These are phyloP conservation scores for Phytophthora colocasiae DNA, from an alignment of 352 stramenopile species.

Conservation along the genomic window DNA sequence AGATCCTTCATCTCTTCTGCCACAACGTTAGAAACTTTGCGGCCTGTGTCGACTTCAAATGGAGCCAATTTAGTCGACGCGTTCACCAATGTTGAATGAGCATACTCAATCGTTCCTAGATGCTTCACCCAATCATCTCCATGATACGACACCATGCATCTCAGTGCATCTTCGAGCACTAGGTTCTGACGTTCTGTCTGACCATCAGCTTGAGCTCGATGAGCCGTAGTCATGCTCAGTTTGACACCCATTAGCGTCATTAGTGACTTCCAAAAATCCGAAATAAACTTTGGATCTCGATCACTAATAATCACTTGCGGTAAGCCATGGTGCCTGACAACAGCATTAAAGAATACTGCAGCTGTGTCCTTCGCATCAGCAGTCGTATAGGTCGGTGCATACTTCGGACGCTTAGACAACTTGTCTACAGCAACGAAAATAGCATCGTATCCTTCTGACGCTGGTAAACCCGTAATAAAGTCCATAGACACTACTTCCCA, in stretches of 20 bases:
- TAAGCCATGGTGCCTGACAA: conserved; percentile 24
- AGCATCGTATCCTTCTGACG: conserved; percentile 27
- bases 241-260: conserved; percentile 27
- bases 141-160: conserved; percentile 24
- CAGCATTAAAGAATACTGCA: conserved; percentile 15
- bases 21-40: conserved; percentile 5
- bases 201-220: conserved; percentile 23
- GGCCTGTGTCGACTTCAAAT: conserved; percentile 25
- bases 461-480: conserved; percentile 38
- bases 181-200: conserved; percentile 23
- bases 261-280: conserved; percentile 25
- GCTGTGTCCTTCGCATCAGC: conserved; percentile 21
- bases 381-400: conserved; percentile 19
- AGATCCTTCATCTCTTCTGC: conserved; percentile 10
- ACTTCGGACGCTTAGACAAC: conserved; percentile 34
- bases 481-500: conserved; percentile 38
- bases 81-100: conserved; percentile 18
- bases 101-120: conserved; percentile 25
- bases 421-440: conserved; percentile 34
- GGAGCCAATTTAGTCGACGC: conserved; percentile 12
- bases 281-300: conserved; percentile 27
- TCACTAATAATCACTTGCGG: conserved; percentile 23
- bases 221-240: conserved; percentile 23
- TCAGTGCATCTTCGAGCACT: conserved; percentile 20
- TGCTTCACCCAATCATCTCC: conserved; percentile 16